phyloP scores from a whole-genome alignment of 2,329 filamentous ascomycete species.

The Arthrobotrys sphaeroides region DNA sequence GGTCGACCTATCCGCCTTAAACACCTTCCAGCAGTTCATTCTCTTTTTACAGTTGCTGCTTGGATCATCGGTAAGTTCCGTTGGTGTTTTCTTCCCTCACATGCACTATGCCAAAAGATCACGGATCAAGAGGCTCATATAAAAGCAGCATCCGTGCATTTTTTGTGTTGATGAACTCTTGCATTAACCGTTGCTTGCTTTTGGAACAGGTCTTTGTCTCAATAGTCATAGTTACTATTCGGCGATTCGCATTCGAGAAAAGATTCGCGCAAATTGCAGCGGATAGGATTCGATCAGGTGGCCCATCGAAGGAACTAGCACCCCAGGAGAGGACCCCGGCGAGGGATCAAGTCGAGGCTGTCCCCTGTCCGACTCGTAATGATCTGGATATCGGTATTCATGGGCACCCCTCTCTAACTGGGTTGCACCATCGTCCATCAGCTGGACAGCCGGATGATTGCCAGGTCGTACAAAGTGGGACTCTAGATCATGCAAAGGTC shows the following conservation, averaged over 20 bases:
- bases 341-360: neutral
- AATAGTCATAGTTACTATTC: constrained; percentile 49
- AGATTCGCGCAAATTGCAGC: constrained; percentile 67
- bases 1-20: constrained; percentile 62
- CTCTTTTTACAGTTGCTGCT: constrained; percentile 73
- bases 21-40: constrained; percentile 74
- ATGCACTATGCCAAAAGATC: neutral
- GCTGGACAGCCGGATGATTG: constrained; percentile 2
- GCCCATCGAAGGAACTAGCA: constrained; percentile 5
- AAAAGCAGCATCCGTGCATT: neutral
- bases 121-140: neutral
- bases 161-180: constrained; percentile 4
- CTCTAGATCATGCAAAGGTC: constrained; percentile 2
- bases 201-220: constrained; percentile 44
- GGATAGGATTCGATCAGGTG: constrained; percentile 22
- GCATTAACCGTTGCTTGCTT: neutral
- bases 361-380: neutral
- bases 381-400: constrained; percentile 10
- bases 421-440: constrained; percentile 30
- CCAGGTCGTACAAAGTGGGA: neutral
- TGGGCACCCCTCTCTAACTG: neutral
- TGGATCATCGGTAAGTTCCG: constrained; percentile 68
- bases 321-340: neutral
- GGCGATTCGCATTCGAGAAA: constrained; percentile 67
- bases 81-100: neutral